These are phyloP conservation scores for Pulicaria dysenterica DNA, from an alignment of 129 eudicot species.

Conservation along the genomic window DNA sequence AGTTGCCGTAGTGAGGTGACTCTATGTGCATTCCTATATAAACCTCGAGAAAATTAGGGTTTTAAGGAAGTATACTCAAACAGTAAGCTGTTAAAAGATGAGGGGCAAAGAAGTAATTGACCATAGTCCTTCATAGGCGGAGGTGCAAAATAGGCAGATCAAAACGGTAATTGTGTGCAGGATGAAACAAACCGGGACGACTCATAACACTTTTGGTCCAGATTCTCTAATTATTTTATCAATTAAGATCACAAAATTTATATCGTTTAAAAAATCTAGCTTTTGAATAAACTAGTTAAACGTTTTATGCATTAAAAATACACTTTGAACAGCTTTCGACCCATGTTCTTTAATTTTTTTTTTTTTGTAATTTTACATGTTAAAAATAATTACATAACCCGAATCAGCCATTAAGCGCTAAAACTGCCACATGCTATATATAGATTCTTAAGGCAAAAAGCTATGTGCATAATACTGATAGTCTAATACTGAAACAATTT, in stretches of 20 bases:
- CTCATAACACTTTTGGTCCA: too few relatives aligned
- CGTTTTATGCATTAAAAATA: background rate
- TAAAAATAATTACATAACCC: background rate
- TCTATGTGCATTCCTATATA: constrained; percentile 62
- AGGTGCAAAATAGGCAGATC: background rate
- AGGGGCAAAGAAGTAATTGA: background rate
- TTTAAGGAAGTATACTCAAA: background rate
- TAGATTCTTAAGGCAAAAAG: constrained; percentile 5
- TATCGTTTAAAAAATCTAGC: background rate
- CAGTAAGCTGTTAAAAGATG: background rate
- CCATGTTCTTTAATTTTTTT: background rate
- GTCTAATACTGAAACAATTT: background rate
- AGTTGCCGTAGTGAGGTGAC: constrained; percentile 73
- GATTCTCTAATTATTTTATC: too few relatives aligned
- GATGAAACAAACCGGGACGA: too few relatives aligned
- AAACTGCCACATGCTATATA: background rate
- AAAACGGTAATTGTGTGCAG: background rate
- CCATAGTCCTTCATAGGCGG: background rate
- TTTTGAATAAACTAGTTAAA: background rate
- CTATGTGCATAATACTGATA: background rate
- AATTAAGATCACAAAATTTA: background rate
- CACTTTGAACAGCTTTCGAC: background rate
- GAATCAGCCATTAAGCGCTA: background rate
- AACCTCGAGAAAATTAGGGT: background rate
- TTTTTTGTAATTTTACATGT: background rate